Conservation (phyloP, 192 early-diverging fungal genomes). For the Linnemannia zychae region DNA sequence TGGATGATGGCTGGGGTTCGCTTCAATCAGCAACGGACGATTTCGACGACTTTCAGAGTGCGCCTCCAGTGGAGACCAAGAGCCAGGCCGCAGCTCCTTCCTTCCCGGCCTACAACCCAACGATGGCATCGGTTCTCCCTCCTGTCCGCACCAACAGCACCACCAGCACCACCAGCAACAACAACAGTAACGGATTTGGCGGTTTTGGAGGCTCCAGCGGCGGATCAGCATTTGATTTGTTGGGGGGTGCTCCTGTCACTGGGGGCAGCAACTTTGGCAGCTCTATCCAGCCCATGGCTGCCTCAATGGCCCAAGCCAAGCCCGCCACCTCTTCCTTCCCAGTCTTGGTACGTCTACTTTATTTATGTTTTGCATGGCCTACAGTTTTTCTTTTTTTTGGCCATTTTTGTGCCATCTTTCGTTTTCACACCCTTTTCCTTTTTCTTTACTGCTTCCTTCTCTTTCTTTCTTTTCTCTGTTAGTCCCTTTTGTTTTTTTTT, state of each 20-base stretch:
- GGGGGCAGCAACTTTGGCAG: slow-evolving; percentile 31
- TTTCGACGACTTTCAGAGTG: slow-evolving; percentile 78
- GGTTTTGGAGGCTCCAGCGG: slow-evolving; percentile 3
- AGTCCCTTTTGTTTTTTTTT: neutral
- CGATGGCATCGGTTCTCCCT: slow-evolving; percentile 33
- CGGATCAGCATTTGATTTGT: slow-evolving; percentile 24
- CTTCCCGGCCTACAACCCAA: slow-evolving; percentile 37
- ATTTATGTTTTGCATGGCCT: no score
- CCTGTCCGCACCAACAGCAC: slow-evolving; percentile 32
- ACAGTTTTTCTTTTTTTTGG: no score
- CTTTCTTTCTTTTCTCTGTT: neutral
- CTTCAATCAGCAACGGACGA: slow-evolving; percentile 62
- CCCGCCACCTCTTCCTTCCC: slow-evolving; percentile 23
- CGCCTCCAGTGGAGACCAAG: slow-evolving; percentile 52
- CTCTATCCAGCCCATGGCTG: slow-evolving; percentile 34
- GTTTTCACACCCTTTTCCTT: no score
- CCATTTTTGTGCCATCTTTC: no score
- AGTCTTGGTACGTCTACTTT: slow-evolving; percentile 4
- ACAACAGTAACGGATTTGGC: slow-evolving; percentile 21
- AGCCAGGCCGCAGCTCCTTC: slow-evolving; percentile 31
- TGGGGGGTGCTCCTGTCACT: slow-evolving; percentile 41
- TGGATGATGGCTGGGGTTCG: slow-evolving; percentile 34
- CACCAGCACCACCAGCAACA: slow-evolving; percentile 25
- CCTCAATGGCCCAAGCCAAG: slow-evolving; percentile 11
- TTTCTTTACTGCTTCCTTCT: no score